These are phyloP conservation scores for Tremella yokohamensis DNA, from an alignment of 768 basidiomycete species.

Conservation along the genomic window DNA sequence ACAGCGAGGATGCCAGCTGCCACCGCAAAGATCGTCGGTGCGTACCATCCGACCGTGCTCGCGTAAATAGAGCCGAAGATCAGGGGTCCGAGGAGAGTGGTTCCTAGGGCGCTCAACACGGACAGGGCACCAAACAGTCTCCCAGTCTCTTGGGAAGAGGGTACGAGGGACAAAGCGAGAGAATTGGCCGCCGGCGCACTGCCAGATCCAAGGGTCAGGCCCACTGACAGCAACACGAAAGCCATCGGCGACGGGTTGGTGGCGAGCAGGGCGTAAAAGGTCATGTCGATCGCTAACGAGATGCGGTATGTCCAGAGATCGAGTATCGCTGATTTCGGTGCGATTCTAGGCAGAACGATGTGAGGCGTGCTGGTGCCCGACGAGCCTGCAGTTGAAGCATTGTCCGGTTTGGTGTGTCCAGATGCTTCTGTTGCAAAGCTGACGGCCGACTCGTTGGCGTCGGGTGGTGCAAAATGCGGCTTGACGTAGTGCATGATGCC, in stretches of 20 bases:
- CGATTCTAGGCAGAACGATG: constrained; percentile 1
- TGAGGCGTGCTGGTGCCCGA: constrained; percentile 52
- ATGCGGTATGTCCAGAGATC: constrained; percentile 67
- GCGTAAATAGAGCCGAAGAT: constrained; percentile 70
- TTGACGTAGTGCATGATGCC: constrained; percentile 44
- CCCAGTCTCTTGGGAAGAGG: constrained; percentile 61
- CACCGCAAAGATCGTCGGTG: constrained; percentile 67
- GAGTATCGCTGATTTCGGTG: constrained; percentile 52
- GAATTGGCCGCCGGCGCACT: constrained; percentile 67
- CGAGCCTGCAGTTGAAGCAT: constrained; percentile 53
- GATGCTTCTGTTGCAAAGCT: neutral
- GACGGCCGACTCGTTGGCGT: neutral
- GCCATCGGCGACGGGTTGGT: constrained; percentile 55
- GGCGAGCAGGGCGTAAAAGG: constrained; percentile 58
- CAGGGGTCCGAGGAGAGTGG: constrained; percentile 63
- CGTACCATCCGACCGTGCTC: constrained; percentile 66
- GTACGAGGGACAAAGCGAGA: constrained; percentile 61
- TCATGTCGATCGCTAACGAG: constrained; percentile 61
- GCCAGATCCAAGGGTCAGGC: constrained; percentile 63
- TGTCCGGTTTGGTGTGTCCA: constrained; percentile 2
- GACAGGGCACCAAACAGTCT: constrained; percentile 75
- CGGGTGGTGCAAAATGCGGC: constrained; percentile 27
- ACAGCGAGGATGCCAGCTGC: constrained; percentile 49
- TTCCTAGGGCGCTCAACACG: constrained; percentile 69
- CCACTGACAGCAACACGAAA: constrained; percentile 58